phyloP scores from a whole-genome alignment of 2,329 filamentous ascomycete species.

The Nannizzia gypsea region DNA sequence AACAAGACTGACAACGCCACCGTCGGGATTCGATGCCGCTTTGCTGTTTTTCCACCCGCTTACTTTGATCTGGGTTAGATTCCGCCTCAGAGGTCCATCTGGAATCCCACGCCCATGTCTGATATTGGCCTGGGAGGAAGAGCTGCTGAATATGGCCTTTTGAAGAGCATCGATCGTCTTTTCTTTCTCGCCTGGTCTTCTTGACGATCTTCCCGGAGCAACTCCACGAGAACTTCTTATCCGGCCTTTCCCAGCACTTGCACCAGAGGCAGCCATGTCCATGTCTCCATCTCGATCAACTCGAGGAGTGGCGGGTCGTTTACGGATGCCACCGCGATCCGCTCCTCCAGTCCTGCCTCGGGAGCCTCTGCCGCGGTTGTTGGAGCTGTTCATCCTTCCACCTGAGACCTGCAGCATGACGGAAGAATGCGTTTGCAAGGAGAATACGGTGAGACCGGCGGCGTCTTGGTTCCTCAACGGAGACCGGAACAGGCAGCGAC shows the following conservation, averaged over 20 bases:
- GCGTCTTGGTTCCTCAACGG: neutral
- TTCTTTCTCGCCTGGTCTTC: conserved; percentile 17
- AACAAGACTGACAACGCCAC: conserved; percentile 53
- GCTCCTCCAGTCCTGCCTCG: conserved; percentile 17
- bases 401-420: conserved; percentile 12
- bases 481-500: conserved; percentile 2
- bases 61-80: conserved; percentile 34
- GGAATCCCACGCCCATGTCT: conserved; percentile 26
- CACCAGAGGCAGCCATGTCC: conserved; percentile 42
- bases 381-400: conserved; percentile 21
- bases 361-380: conserved; percentile 21
- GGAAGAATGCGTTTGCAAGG: neutral
- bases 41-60: conserved; percentile 58
- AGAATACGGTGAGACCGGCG: neutral
- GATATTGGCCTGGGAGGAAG: conserved; percentile 28
- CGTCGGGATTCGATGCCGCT: conserved; percentile 53
- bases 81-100: conserved; percentile 16
- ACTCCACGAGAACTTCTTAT: conserved; percentile 26
- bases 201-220: conserved; percentile 18
- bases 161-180: conserved; percentile 28
- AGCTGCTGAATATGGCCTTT: conserved; percentile 24
- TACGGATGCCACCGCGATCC: conserved; percentile 41
- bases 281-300: conserved; percentile 52
- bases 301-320: conserved; percentile 34
- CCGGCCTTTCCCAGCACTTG: conserved; percentile 22